A percentile compares a stretch with the other conserved stretches of the same genome.
These are phyloP conservation scores for Erythrophleum fordii DNA, from an alignment of 306 rosid species.

Conservation along the genomic window DNA sequence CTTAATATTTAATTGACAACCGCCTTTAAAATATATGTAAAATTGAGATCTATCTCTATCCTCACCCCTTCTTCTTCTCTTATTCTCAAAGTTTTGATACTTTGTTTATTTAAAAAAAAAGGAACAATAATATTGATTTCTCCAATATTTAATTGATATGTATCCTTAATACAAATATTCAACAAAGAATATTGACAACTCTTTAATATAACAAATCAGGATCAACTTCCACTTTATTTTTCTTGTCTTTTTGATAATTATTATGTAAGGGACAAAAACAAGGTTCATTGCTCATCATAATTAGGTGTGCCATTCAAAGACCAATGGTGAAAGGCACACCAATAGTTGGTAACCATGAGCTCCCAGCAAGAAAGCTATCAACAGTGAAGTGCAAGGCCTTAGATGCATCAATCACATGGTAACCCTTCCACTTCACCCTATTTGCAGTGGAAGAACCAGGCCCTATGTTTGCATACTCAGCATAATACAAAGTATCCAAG, in stretches of 20 bases:
- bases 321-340: constrained; percentile 60
- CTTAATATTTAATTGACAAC: no score
- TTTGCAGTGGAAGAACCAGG: constrained; percentile 58
- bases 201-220: background rate
- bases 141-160: background rate
- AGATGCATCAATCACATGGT: constrained; percentile 52
- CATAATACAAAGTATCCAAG: constrained; percentile 60
- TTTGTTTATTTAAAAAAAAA: no score
- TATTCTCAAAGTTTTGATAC: no score
- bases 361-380: constrained; percentile 58
- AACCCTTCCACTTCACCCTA: constrained; percentile 66
- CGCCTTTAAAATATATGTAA: no score
- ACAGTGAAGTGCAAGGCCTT: constrained; percentile 69
- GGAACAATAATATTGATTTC: no score
- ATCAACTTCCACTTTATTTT: background rate
- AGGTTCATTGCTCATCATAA: no score
- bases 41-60: no score
- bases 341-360: constrained; percentile 66
- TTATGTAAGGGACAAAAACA: no score
- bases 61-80: no score
- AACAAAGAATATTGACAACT: background rate
- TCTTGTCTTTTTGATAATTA: no score
- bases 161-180: background rate
- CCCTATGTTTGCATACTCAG: constrained; percentile 60
- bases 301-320: constrained; percentile 28